Percentiles rank a stretch among this genome's conserved stretches.
These are phyloP conservation scores for Zea mays DNA, from an alignment of 176 grass and related monocot species.

Conservation along the genomic window Zm-B73-REFERENCE-NAM-5.0 NC_050098.1:9781001-9781500, in stretches of 20 bases:
- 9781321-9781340: neutral
- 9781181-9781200: neutral
- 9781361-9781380: neutral
- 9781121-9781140: neutral
- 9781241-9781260: neutral
- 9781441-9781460: neutral
- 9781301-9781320: neutral
- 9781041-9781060: conserved; percentile 7
- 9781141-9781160: neutral
- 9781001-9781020: too few species aligned
- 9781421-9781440: neutral
- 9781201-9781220: neutral
- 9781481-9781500: neutral
- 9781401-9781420: neutral
- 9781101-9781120: neutral
- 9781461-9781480: neutral
- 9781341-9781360: neutral
- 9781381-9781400: neutral
- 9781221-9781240: neutral
- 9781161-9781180: neutral
- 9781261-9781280: neutral
- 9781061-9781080: neutral
- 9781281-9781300: neutral
- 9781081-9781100: neutral
- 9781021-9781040: neutral